Evolutionary conservation across 2,329 filamentous ascomycete species (phyloP), one percentile per base, ranked within the genome.

Genomic region (Fusarium globosum): DNA sequence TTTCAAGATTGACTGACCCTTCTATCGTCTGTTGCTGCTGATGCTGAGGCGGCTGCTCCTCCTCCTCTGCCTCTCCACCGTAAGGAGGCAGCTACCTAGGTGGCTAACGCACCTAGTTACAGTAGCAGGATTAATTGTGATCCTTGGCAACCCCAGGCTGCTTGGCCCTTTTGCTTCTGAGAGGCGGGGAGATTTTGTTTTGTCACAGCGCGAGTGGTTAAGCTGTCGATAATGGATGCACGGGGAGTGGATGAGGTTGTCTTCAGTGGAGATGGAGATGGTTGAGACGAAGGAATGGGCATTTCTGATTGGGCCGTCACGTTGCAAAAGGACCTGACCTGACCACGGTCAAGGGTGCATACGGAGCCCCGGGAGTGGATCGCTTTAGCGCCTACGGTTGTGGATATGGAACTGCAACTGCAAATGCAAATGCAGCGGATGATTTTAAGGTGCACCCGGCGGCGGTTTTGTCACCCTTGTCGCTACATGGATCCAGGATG

Each of bases 361-460:
- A 74, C 48, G 69, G 65, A 69, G 69, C 73, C 70, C 72, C 71
- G 74, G 74, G 72, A 76, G 76, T 77, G 76, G 76, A 76, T 76
- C 68, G 69, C 74, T 75, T 76, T 77, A 77, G 75, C 75, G 75
- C 64, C 64, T 66, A n/a, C 69, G 61, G 65, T 30, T 45, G 55
- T 57, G 53, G 28, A 57, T 35, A 33, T 36, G 55, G n/a, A 48
- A 58, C 55, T 48, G 30, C 18, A 36, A 14, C 55, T 48, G 55
- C 55, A 58, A 58, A 48, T 58, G 55, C 61, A 70, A 72, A 67
- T 61, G 75, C 69, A 77, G 75, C 74, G 75, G 76, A 70, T 77
- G 75, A 77, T 77, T 77, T 68, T 77, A 77, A 77, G 69, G 76
- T 77, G 75, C 74, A 75, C 72, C 76, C 74, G 76, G 76, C 66